Evolutionary conservation across 208 protist genomes (phyloP).

Genomic region (Leishmania braziliensis): DNA sequence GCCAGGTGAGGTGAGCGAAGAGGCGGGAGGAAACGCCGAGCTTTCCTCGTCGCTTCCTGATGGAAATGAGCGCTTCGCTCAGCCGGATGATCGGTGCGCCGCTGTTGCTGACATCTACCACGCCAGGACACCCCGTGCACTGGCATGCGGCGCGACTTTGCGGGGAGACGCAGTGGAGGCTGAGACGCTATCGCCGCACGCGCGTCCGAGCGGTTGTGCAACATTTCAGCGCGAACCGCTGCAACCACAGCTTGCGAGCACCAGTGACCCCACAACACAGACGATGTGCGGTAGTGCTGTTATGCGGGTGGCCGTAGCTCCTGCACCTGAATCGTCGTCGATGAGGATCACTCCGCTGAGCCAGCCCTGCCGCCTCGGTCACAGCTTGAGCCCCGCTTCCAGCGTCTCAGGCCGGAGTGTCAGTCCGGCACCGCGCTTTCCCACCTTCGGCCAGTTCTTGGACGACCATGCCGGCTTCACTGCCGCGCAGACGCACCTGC

Average conservation of each 20-base stretch:
- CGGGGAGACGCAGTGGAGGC: not conserved
- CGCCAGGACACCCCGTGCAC: not conserved
- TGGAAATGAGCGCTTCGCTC: not conserved
- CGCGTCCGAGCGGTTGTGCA: conserved; percentile 18
- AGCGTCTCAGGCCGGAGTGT: conserved; percentile 30
- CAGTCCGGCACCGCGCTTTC: conserved; percentile 84
- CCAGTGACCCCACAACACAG: not conserved
- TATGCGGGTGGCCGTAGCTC: not conserved
- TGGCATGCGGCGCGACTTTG: not conserved
- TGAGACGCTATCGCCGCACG: conserved; percentile 7
- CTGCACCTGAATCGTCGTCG: not conserved
- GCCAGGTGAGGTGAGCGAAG: not conserved
- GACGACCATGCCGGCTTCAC: conserved; percentile 52
- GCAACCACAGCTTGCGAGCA: not conserved
- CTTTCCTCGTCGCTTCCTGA: not conserved
- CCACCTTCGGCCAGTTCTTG: conserved; percentile 73
- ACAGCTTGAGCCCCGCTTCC: conserved; percentile 24
- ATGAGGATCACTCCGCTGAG: not conserved
- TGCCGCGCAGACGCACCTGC: conserved; percentile 20
- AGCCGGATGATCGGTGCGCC: conserved; percentile 17
- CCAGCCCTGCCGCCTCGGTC: conserved; percentile 11
- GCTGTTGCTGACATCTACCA: conserved; percentile 32
- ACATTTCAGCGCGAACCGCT: conserved; percentile 26
- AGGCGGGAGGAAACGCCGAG: not conserved
- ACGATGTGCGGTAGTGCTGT: not conserved